Evolutionary conservation across 2,329 filamentous ascomycete species (phyloP), one percentile per base, ranked within the genome.

Genomic region (Verticillium zaregamsianum): DNA sequence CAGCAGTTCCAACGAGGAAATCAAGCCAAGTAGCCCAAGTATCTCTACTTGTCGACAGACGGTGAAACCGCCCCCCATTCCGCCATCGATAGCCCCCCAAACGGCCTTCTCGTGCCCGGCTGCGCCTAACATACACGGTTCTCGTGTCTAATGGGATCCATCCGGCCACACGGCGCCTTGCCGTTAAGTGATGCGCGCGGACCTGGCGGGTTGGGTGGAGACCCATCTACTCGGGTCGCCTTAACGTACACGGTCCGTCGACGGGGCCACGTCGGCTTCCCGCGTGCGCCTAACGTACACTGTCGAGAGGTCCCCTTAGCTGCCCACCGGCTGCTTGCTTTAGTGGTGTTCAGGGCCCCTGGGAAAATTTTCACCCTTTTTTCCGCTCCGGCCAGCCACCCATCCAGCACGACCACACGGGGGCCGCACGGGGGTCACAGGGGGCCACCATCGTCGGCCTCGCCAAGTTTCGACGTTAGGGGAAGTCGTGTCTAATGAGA

Each of bases 61-160:
- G 45, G 45, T 52, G 45, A 52, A 52, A 52, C 45, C 20, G 45
- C 45, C 45, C 45, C 45, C 45, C 45, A 23, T 52, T 28, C 45
- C 45, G 45, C 45, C 45, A 52, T 52, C 45, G 45, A 28, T 52
- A 23, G 45, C 20, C n/a, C 37, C n/a, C 45, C 45, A 20, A 52
- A 25, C 11, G 45, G 20, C 45, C 45, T 23, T 23, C 45, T 52
- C 45, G 45, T 52, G 45, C 20, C 63, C 64, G 63, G 64, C 59
- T 64, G 60, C 52, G 63, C 61, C 61, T 64, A 59, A 65, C 64
- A 58, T 65, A 65, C 63, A 66, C 63, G 64, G 61, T 58, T 60
- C 57, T 31, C 54, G 60, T 65, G 63, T 64, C 63, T 65, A 65
- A 65, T 65, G 55, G 58, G 63, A 65, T 65, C 64, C 64, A 65